These are phyloP conservation scores for Penicillium lividum DNA, from an alignment of 495 filamentous ascomycete species.

Conservation along the genomic window DNA sequence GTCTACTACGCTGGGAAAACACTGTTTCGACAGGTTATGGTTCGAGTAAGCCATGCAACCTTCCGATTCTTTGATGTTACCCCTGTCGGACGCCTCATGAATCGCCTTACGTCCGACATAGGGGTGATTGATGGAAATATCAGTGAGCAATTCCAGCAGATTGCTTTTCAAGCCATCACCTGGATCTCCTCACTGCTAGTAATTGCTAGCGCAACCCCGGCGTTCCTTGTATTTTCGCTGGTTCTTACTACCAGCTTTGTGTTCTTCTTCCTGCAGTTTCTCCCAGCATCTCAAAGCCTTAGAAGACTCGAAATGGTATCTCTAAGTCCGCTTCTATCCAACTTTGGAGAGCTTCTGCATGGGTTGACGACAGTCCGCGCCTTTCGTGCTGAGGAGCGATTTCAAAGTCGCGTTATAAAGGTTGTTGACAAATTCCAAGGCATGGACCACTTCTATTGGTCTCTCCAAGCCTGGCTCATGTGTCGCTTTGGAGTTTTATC, in stretches of 20 bases:
- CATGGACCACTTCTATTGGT: conserved; percentile 94
- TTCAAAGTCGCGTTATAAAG: conserved; percentile 71
- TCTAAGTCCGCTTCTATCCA: conserved; percentile 77
- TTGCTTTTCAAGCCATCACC: conserved; percentile 63
- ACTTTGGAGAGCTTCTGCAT: conserved; percentile 78
- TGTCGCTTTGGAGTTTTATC: conserved; percentile 75
- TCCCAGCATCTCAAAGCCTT: conserved; percentile 80
- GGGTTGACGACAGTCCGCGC: conserved; percentile 78
- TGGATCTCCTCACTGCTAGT: conserved; percentile 72
- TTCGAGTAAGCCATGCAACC: conserved; percentile 70
- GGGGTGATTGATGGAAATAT: conserved; percentile 80
- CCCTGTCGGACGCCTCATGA: conserved; percentile 82
- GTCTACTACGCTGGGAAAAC: conserved; percentile 71
- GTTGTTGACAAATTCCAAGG: conserved; percentile 83
- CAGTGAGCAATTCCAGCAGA: conserved; percentile 63
- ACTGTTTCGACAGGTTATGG: conserved; percentile 68
- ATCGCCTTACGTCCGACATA: conserved; percentile 82
- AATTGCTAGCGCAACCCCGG: conserved; percentile 72
- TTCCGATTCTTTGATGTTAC: conserved; percentile 89
- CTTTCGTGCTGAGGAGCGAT: conserved; percentile 70
- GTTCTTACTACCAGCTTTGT: conserved; percentile 63
- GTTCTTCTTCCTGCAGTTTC: conserved; percentile 67
- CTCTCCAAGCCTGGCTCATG: conserved; percentile 76
- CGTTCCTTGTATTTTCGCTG: conserved; percentile 70
- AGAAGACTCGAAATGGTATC: conserved; percentile 83